Evolutionary conservation across 805 yeast species (phyloP), one percentile per base, ranked within the genome.

Genomic region (Wickerhamiella nectarea): DNA sequence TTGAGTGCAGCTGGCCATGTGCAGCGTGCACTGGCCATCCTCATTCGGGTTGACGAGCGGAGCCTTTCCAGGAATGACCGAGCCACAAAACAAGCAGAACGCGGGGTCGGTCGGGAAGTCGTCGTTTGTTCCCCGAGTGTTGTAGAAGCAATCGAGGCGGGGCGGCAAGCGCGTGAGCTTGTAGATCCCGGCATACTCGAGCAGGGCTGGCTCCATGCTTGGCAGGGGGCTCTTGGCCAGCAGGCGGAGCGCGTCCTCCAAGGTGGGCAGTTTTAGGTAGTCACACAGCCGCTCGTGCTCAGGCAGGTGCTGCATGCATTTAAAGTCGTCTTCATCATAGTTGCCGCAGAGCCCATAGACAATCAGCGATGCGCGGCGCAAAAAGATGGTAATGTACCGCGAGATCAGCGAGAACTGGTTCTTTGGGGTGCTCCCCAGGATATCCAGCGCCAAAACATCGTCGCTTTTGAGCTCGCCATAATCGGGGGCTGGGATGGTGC

Each of bases 71-170:
- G 77, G 76, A 18, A 83, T 68, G 6, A 77, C 67, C 9, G 64
- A 62, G 1, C 86, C 91, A 62, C 98, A 91, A 48, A 78, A 79
- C 44, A 89, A 62, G 55, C 98, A 89, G 8, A 89, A 65, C 0
- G 94, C 95, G 0, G 94, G 91, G 50, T 87, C 94, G 3, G 62
- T 48, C 0, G 70, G 65, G 14, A 51, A 43, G 14, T 22, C 41
- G 9, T 49, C 53, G 1, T 47, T 37, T 17, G 14, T 21, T 15
- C 22, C 36, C 7, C 37, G 31, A 14, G 44, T 33, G 3, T 83
- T 77, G 62, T 80, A 83, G 49, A 85, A 76, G 31, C 65, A 67
- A 55, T 80, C 87, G 47, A 84, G 60, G 41, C 80, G 68, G 2
- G 63, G 58, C 0, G 95, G 95, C 14, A 86, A 65, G 25, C 70